Evolutionary conservation across 345 rosid genomes (phyloP), one percentile per base, ranked within the genome.

Genomic region (Acer negundo): DNA sequence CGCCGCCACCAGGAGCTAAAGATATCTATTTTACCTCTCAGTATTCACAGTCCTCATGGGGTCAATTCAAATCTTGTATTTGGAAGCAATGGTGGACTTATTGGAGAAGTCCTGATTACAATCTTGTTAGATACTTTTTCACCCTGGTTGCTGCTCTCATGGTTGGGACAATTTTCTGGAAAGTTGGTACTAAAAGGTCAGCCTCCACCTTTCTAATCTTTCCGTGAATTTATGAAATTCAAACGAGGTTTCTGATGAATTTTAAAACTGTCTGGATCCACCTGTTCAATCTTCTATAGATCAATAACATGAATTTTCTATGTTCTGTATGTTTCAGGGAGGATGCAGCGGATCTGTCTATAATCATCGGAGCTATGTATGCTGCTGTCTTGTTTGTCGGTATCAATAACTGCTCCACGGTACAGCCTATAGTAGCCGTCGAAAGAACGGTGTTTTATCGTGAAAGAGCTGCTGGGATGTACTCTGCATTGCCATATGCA

Each of bases 31-130:
- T 92, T 77, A 42, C 86, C 2, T 73, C 86, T 20, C 85, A 78
- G 44, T 92, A 81, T 63, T 86, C 92, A 20, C 90, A 90, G 61
- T 74, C 91, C 10, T 26, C 73, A 4, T 87, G 75, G 78, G 92
- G 91, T 13, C 92, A 92, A 71, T 89, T 89, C 87, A 89, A 86
- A 78, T 86, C 86, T 64, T 90, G 94, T 81, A 51, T 89, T 1
- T 92, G 94, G 97, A 90, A 90, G 74, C 91, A 87, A 61, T 86
- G 89, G 91, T 83, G 88, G 83, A 89, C 92, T 70, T 89, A 87
- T 24, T 92, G 97, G 97, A 86, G 97, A 84, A 92, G 90, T 76
- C 93, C 94, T 17, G 90, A 90, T 38, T 90, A 90, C 74, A 92
- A 90, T 78, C 86, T 90, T 12, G 89, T 89, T 16, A 78, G 93